These are phyloP conservation scores for Gaultheria prostrata DNA, from an alignment of 148 eudicot genomes.

Conservation along the genomic window DNA sequence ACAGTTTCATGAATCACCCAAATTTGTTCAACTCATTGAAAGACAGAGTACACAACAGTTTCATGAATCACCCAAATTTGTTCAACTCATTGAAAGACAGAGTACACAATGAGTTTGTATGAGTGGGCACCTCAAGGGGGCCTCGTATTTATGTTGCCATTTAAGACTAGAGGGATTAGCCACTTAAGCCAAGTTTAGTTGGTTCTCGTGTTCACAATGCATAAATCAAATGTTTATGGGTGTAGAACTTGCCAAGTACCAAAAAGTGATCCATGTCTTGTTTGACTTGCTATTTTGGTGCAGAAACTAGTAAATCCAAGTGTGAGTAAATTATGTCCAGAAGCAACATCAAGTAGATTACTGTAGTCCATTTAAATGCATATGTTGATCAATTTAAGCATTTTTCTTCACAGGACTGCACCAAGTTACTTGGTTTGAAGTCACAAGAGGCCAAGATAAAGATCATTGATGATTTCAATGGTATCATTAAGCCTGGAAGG, in stretches of 20 bases:
- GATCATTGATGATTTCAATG: no score
- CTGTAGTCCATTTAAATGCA: no score
- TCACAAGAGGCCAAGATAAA: no score
- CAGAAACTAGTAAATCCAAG: not conserved
- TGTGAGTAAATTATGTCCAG: no score
- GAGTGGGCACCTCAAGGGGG: not conserved
- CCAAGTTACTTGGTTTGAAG: no score
- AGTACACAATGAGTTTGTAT: not conserved
- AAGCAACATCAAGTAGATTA: no score
- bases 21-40: no score
- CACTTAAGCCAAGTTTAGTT: not conserved
- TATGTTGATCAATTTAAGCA: no score
- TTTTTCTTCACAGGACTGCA: no score
- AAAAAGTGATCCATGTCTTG: not conserved
- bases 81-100: not conserved
- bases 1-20: no score
- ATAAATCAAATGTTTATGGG: not conserved
- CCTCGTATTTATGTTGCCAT: not conserved
- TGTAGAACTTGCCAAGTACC: not conserved
- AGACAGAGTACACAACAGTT: no score
- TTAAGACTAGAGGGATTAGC: not conserved
- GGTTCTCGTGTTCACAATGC: not conserved
- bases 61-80: not conserved
- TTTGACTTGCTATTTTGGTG: not conserved
- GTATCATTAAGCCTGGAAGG: no score